Conservation (phyloP, 1,284 basidiomycete species). For the Fomitopsis pinicola region DNA sequence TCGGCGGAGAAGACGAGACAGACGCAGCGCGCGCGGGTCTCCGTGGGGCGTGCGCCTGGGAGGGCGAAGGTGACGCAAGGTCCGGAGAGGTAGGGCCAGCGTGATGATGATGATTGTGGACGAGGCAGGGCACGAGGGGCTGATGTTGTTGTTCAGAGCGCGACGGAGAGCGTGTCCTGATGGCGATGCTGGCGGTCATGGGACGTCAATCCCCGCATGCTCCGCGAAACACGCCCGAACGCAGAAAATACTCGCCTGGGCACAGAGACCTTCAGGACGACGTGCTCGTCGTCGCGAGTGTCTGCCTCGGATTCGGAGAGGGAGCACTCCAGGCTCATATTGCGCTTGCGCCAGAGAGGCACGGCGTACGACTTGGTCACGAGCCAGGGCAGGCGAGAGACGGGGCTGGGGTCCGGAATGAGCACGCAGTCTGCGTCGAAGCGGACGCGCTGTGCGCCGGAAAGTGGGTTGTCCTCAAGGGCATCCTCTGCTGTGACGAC, state of each 20-base stretch:
- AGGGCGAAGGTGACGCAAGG: neutral
- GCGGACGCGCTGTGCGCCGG: conserved; percentile 32
- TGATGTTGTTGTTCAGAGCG: conserved; percentile 13
- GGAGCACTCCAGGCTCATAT: conserved; percentile 19
- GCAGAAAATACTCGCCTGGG: conserved; percentile 40
- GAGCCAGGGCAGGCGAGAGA: conserved; percentile 39
- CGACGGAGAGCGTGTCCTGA: conserved; percentile 19
- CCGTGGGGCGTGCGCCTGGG: neutral
- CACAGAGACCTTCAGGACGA: conserved; percentile 54
- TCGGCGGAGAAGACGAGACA: conserved; percentile 19
- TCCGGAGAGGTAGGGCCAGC: neutral
- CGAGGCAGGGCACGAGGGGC: conserved; percentile 26
- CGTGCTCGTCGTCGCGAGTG: conserved; percentile 36
- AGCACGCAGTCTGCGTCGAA: conserved; percentile 65
- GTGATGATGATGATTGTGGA: conserved; percentile 13
- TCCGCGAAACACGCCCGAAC: neutral
- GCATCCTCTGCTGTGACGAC: neutral
- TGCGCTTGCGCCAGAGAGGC: conserved; percentile 49
- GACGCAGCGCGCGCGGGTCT: conserved; percentile 17
- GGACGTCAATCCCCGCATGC: neutral
- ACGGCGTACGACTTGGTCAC: conserved; percentile 58
- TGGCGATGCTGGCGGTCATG: conserved; percentile 16
- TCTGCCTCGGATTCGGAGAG: conserved; percentile 24
- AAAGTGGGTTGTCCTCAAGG: conserved; percentile 3
- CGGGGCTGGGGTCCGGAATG: conserved; percentile 46